phyloP scores from a whole-genome alignment of 2,329 filamentous ascomycete genomes.

The Calonectria ilicicola region DNA sequence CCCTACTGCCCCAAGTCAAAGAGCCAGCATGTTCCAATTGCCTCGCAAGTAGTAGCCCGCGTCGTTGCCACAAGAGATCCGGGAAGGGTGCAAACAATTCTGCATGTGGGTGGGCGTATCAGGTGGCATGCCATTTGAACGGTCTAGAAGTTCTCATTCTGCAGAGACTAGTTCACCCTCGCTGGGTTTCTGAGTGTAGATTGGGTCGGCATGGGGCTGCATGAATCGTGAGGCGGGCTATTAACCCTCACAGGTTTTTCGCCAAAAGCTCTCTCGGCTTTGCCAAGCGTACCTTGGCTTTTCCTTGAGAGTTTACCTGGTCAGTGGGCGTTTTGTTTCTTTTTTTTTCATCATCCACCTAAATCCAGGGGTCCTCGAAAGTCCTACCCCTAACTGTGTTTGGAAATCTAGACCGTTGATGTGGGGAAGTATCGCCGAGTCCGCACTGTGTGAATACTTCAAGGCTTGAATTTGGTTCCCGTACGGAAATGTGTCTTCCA shows the following conservation, averaged over 20 bases:
- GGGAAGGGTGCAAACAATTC: neutral
- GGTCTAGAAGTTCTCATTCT: neutral
- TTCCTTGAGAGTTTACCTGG: constrained; percentile 17
- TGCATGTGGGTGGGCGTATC: neutral
- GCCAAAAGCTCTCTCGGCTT: neutral
- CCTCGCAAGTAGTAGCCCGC: neutral
- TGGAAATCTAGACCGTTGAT: constrained; percentile 32
- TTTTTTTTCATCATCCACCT: neutral
- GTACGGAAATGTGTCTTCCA: neutral
- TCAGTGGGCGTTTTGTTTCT: constrained; percentile 14
- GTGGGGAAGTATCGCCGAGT: constrained; percentile 30
- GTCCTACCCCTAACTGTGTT: constrained; percentile 28
- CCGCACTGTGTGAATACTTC: constrained; percentile 37
- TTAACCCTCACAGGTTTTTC: neutral
- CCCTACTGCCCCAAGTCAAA: neutral
- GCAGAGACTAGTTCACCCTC: neutral
- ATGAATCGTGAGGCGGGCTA: neutral
- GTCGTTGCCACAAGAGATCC: neutral
- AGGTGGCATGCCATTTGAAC: neutral
- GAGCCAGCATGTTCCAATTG: neutral
- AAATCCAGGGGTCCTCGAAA: constrained; percentile 16
- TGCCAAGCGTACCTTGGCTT: constrained; percentile 8
- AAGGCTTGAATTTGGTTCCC: neutral
- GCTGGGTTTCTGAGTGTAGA: neutral
- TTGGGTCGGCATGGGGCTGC: neutral